A percentile compares a stretch with the other conserved stretches of the same genome.
Evolutionary conservation across 495 filamentous ascomycete genomes (phyloP).

Genomic region (Daldinia vernicosa): DNA sequence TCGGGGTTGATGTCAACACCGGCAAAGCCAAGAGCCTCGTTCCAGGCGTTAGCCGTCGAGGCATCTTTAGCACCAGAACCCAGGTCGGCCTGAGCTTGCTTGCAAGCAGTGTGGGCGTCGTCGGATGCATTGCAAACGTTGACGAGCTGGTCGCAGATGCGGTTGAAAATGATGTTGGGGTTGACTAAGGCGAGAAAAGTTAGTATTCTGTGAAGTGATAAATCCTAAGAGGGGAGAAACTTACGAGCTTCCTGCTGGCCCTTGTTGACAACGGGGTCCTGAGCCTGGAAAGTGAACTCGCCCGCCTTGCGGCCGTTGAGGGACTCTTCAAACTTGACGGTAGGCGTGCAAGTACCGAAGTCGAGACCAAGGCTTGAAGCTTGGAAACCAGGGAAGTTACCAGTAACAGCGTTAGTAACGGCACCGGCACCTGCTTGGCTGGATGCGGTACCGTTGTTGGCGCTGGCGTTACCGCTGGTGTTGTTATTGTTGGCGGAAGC

Average conservation of each 20-base stretch:
- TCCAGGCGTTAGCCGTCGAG: constrained; percentile 55
- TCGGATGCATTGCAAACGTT: constrained; percentile 65
- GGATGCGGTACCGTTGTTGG: constrained; percentile 45
- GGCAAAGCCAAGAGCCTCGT: constrained; percentile 54
- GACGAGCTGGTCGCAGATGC: constrained; percentile 68
- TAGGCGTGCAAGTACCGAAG: constrained; percentile 65
- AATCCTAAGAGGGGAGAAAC: neutral
- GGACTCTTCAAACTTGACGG: constrained; percentile 65
- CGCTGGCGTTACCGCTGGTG: constrained; percentile 2
- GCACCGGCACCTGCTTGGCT: constrained; percentile 55
- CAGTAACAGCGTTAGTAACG: constrained; percentile 47
- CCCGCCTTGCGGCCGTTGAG: constrained; percentile 56
- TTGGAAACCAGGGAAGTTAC: constrained; percentile 50
- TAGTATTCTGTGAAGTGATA: neutral
- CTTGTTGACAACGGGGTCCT: constrained; percentile 60
- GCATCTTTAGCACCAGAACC: constrained; percentile 52
- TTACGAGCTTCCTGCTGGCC: constrained; percentile 59
- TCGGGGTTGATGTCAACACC: constrained; percentile 54
- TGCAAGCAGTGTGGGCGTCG: constrained; percentile 60
- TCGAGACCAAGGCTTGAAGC: constrained; percentile 49
- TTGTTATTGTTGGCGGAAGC: constrained; percentile 53
- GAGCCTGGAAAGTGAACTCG: constrained; percentile 66
- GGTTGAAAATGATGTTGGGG: constrained; percentile 73
- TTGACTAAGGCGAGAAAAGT: constrained; percentile 45
- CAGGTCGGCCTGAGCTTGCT: constrained; percentile 54